A percentile compares a stretch with the other conserved stretches of the same genome.
phyloP scores from a whole-genome alignment of 768 basidiomycete species.

The Trametes cubensis region DNA sequence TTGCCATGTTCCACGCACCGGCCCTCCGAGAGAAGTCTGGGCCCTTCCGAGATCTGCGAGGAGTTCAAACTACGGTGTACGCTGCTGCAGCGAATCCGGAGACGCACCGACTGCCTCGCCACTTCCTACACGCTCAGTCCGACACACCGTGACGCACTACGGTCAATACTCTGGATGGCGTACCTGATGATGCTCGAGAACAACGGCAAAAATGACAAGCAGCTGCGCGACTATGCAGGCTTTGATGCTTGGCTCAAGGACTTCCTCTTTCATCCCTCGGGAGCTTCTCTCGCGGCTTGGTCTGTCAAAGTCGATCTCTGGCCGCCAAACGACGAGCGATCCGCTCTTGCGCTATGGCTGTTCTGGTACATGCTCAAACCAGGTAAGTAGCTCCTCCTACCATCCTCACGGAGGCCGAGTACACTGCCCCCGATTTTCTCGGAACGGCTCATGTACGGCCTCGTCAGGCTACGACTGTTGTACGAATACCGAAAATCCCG shows the following conservation, averaged over 20 bases:
- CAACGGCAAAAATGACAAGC: slow-evolving; percentile 69
- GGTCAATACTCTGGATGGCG: slow-evolving; percentile 63
- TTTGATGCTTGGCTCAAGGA: slow-evolving; percentile 66
- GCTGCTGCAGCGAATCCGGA: slow-evolving; percentile 58
- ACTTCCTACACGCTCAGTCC: slow-evolving; percentile 22
- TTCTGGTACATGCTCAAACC: slow-evolving; percentile 72
- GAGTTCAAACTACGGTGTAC: slow-evolving; percentile 69
- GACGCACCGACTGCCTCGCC: slow-evolving; percentile 34
- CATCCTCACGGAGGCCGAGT: not conserved
- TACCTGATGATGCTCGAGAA: slow-evolving; percentile 85
- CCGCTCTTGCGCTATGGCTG: slow-evolving; percentile 74
- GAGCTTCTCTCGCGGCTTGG: slow-evolving; percentile 53
- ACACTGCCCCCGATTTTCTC: not conserved
- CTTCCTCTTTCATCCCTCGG: slow-evolving; percentile 65
- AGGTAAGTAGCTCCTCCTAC: slow-evolving; percentile 45
- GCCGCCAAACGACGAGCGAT: slow-evolving; percentile 64
- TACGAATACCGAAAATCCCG: not conserved
- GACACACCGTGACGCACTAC: slow-evolving; percentile 30
- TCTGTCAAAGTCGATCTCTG: slow-evolving; percentile 51
- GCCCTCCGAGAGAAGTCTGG: slow-evolving; percentile 35
- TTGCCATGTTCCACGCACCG: slow-evolving; percentile 50
- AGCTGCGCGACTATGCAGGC: slow-evolving; percentile 68
- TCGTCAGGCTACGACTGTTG: not conserved
- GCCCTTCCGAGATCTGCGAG: slow-evolving; percentile 26
- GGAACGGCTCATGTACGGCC: slow-evolving; percentile 8